Evolutionary conservation across 2,329 filamentous ascomycete genomes (phyloP), one percentile per base, ranked within the genome.

Genomic region (Plenodomus tracheiphilus): DNA sequence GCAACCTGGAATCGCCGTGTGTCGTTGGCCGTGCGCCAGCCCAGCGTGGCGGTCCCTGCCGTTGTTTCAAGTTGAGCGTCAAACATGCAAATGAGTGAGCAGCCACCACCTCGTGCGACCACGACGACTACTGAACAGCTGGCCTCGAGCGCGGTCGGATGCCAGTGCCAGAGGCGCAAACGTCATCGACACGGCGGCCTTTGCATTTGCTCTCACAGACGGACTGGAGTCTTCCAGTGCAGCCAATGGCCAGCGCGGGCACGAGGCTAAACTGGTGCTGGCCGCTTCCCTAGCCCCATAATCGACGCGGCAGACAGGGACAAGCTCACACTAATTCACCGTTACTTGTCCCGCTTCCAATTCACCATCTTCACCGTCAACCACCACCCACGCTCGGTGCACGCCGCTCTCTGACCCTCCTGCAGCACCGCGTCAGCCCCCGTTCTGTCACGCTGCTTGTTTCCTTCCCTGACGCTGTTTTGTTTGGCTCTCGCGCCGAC

Each of bases 401-500:
- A 37, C 39, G 18, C 41, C 22, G 28, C 35, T 10, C 35, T 10
- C 35, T 18, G 28, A 32, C 28, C 40, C 44, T 21, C 35, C 22
- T 22, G 20, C 16, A 36, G 11, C 21, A 30, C 32, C 34, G 22
- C 36, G 30, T 15, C 28, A 11, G 13, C 13, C 13, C 28, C 28
- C 28, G 28, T 15, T 32, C 6, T 4, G 28, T 15, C 28, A 11
- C 6, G 22, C 22, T 25, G 28, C 28, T 15, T 10, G 28, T 15
- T 15, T 7, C 28, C 6, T 15, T 32, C 28, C 28, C 11, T 8
- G 5, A 8, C 11, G 9, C 28, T 10, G 4, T 32, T 10, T 32
- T 32, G 6, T 32, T 32, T 32, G 28, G 28, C 28, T 32, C 28
- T 15, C 28, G 49, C 56, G 49, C 54, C 50, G 47, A 56, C 52